phyloP scores from a whole-genome alignment of 2,329 filamentous ascomycete genomes.

The Pseudogymnoascus sp. region DNA sequence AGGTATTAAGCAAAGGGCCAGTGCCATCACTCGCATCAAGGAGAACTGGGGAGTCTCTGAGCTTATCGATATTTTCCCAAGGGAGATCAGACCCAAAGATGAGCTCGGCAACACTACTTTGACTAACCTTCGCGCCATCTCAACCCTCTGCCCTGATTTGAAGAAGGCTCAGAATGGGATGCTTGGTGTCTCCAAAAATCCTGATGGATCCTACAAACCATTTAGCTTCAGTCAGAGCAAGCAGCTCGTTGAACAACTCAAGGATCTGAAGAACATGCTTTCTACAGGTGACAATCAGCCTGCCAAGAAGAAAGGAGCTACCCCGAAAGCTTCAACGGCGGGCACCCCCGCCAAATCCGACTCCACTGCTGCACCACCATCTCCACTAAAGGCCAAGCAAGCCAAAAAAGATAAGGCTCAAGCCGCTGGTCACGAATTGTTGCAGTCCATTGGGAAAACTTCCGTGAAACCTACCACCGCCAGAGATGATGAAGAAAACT shows the following conservation, averaged over 20 bases:
- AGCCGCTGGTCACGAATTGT: not conserved
- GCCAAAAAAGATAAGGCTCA: not conserved
- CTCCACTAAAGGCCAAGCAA: not conserved
- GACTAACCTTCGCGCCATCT: not conserved
- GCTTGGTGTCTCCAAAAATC: not conserved
- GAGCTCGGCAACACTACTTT: not conserved
- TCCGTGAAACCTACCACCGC: not conserved
- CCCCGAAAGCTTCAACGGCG: not conserved
- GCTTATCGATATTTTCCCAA: not conserved
- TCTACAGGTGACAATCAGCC: not conserved
- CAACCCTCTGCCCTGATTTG: not conserved
- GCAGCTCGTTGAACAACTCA: not conserved
- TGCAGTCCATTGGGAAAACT: not conserved
- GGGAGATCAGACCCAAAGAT: not conserved
- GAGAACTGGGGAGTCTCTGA: not conserved
- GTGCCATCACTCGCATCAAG: not conserved
- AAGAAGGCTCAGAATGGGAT: not conserved
- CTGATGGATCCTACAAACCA: not conserved
- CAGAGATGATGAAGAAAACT: not conserved
- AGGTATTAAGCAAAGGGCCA: not conserved
- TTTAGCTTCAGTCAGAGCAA: not conserved
- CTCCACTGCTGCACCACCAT: not conserved
- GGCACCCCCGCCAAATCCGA: not conserved
- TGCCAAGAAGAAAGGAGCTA: not conserved
- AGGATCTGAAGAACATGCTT: not conserved